Evolutionary conservation across 1,139 yeast species (phyloP).

Genomic region (Debaryomycetaceae sp.): DNA sequence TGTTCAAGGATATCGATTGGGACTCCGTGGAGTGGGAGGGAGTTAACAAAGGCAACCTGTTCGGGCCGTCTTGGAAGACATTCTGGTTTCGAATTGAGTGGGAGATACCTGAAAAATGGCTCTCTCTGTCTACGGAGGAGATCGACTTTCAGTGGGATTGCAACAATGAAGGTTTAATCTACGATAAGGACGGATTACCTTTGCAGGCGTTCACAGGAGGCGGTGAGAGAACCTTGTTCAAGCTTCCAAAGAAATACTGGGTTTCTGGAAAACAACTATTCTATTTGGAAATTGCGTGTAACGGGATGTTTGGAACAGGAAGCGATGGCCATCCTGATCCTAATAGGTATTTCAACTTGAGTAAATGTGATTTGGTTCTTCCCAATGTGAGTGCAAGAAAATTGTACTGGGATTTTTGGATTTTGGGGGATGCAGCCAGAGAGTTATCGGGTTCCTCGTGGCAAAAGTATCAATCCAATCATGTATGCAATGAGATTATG

Average conservation of each 20-base stretch:
- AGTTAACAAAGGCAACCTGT: constrained; percentile 68
- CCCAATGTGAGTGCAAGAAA: constrained; percentile 82
- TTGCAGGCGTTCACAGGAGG: constrained; percentile 85
- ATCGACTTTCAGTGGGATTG: constrained; percentile 84
- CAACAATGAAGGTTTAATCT: constrained; percentile 80
- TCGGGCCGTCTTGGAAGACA: constrained; percentile 96
- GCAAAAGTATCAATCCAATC: constrained; percentile 83
- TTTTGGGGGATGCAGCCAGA: constrained; percentile 85
- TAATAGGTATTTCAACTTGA: constrained; percentile 65
- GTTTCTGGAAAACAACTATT: constrained; percentile 42
- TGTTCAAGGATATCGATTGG: constrained; percentile 61
- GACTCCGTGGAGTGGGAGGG: constrained; percentile 47
- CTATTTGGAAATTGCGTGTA: constrained; percentile 87
- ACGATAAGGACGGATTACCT: constrained; percentile 62
- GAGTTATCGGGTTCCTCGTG: constrained; percentile 71
- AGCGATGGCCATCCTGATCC: constrained; percentile 56
- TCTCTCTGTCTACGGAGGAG: constrained; percentile 38
- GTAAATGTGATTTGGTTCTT: constrained; percentile 71
- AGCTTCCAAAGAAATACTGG: constrained; percentile 55
- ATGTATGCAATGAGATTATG: constrained; percentile 75
- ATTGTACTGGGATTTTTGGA: constrained; percentile 78
- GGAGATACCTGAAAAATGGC: constrained; percentile 61
- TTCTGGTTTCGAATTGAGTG: constrained; percentile 83
- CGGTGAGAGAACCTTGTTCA: constrained; percentile 74
- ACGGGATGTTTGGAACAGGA: constrained; percentile 91